These are phyloP conservation scores for Trichosporon sp. DNA, from an alignment of 1,284 basidiomycete species.

Conservation along the genomic window DNA sequence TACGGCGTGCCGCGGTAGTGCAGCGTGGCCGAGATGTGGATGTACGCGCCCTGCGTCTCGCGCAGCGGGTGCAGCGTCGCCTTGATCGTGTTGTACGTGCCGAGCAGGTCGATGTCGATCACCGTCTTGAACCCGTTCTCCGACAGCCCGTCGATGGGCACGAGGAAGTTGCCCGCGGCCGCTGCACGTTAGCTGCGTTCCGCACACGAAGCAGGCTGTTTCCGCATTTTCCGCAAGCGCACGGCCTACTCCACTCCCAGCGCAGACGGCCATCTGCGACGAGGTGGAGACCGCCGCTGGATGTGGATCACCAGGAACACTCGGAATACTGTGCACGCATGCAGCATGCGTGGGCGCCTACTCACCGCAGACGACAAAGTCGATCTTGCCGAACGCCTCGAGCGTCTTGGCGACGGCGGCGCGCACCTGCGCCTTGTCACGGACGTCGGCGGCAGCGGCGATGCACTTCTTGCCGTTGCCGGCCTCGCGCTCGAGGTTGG, in stretches of 20 bases:
- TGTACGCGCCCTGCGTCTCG: conserved; percentile 70
- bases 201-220: not conserved
- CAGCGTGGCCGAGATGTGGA: conserved; percentile 86
- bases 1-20: conserved; percentile 88
- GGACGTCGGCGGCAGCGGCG: conserved; percentile 74
- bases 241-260: not conserved
- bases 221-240: not conserved
- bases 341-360: not conserved
- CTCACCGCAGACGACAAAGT: conserved; percentile 88
- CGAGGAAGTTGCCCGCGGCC: conserved; percentile 84
- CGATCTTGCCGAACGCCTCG: conserved; percentile 76
- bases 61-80: conserved; percentile 74
- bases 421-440: conserved; percentile 66
- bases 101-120: conserved; percentile 88
- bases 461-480: conserved; percentile 69
- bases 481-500: conserved; percentile 58
- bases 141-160: conserved; percentile 72
- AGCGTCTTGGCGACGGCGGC: conserved; percentile 72
- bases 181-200: conserved; percentile 52
- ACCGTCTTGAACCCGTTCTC: conserved; percentile 89
- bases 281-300: not conserved
- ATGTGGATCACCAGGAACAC: not conserved
- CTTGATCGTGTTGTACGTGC: conserved; percentile 91
- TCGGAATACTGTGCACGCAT: not conserved
- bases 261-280: not conserved